Percentiles rank a stretch among this genome's conserved stretches.
phyloP scores from a whole-genome alignment of 371 early-diverging fungal species.

The Paraphysoderma sedebokerense region DNA sequence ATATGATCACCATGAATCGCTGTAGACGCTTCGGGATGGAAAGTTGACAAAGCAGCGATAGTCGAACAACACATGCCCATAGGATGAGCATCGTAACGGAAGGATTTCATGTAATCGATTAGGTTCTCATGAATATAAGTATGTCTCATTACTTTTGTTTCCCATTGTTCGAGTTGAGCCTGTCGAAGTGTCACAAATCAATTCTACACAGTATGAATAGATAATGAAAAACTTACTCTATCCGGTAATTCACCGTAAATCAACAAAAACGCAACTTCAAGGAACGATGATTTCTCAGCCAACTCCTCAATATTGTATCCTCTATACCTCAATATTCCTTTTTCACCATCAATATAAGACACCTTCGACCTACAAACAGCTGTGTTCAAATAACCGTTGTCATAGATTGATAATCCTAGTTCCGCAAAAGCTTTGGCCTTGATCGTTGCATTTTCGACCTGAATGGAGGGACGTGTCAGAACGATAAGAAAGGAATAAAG shows the following conservation, averaged over 20 bases:
- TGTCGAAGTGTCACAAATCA: constrained; percentile 8
- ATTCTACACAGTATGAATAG: constrained; percentile 1
- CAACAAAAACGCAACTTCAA: constrained; percentile 27
- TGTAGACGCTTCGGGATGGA: constrained; percentile 45
- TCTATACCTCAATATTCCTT: constrained; percentile 29
- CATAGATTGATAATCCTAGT: neutral
- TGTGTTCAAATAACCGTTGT: constrained; percentile 26
- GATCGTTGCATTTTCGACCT: neutral
- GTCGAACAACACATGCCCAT: constrained; percentile 37
- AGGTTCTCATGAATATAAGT: constrained; percentile 33
- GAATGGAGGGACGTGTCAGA: no score
- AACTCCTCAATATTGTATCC: constrained; percentile 26
- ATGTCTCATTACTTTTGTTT: constrained; percentile 28
- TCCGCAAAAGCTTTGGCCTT: neutral
- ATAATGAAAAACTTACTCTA: constrained; percentile 2
- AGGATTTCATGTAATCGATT: constrained; percentile 25
- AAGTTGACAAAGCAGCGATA: constrained; percentile 35
- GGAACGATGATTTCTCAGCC: constrained; percentile 22
- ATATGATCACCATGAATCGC: constrained; percentile 21
- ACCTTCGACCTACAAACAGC: constrained; percentile 34
- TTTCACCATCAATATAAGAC: constrained; percentile 43
- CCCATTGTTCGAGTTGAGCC: constrained; percentile 11
- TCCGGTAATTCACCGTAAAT: constrained; percentile 25
- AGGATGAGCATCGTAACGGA: constrained; percentile 44
- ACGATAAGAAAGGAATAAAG: no score